Evolutionary conservation across 495 filamentous ascomycete species (phyloP).

Genomic region (Lophium mytilinum): DNA sequence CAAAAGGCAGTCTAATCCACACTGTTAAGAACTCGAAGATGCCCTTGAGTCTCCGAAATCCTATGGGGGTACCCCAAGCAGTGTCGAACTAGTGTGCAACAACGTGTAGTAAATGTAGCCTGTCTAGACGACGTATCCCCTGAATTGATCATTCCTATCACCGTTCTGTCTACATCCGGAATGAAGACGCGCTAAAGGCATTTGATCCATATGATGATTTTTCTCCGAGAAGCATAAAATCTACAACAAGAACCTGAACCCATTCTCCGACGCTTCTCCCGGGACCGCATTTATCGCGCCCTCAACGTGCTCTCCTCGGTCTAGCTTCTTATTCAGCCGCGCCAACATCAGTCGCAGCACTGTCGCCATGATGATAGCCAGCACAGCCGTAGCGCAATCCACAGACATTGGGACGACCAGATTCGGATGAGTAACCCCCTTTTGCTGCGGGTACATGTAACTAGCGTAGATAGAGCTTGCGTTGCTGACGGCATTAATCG

Average conservation of each 20-base stretch:
- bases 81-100: no score
- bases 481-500: slow-evolving; percentile 77
- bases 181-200: no score
- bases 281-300: slow-evolving; percentile 39
- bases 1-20: no score
- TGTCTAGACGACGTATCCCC: no score
- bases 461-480: slow-evolving; percentile 61
- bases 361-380: slow-evolving; percentile 60
- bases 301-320: slow-evolving; percentile 40
- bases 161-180: no score
- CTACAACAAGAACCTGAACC: slow-evolving; percentile 57
- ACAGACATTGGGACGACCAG: slow-evolving; percentile 61
- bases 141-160: no score
- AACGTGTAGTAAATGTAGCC: no score
- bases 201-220: no score
- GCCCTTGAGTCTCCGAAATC: no score
- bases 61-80: no score
- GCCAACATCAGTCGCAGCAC: slow-evolving; percentile 56
- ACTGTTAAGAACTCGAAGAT: no score
- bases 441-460: slow-evolving; percentile 58
- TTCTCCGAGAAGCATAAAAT: background rate
- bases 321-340: slow-evolving; percentile 65
- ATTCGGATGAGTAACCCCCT: slow-evolving; percentile 17
- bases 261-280: slow-evolving; percentile 47
- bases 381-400: slow-evolving; percentile 58